Conservation (phyloP, 169 alveolate species). For the Perkinsus marinus region DNA sequence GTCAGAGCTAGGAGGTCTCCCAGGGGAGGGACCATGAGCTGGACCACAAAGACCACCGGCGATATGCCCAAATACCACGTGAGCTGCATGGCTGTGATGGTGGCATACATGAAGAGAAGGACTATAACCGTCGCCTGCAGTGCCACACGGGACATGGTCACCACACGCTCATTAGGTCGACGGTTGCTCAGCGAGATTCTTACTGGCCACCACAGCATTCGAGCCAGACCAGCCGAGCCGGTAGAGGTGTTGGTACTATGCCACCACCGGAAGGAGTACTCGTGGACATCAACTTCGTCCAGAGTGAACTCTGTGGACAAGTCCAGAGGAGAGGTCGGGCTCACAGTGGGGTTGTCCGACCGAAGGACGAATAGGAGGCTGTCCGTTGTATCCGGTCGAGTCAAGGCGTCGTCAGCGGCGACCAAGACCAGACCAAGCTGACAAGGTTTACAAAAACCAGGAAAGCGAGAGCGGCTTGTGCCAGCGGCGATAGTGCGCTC, state of each 20-base stretch:
- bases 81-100: background rate
- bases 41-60: background rate
- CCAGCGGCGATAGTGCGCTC: background rate
- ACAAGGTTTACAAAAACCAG: background rate
- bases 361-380: background rate
- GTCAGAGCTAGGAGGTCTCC: background rate
- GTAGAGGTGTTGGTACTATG: background rate
- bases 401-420: background rate
- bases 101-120: background rate
- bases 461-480: background rate
- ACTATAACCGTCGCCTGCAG: background rate
- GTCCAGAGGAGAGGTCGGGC: background rate
- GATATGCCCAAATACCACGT: background rate
- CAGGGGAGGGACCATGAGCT: background rate
- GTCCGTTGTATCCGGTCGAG: background rate
- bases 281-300: background rate
- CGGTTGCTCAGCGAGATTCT: background rate
- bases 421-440: background rate
- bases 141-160: background rate
- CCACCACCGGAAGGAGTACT: background rate
- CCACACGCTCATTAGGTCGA: background rate
- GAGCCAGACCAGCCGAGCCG: background rate
- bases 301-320: background rate
- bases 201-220: background rate
- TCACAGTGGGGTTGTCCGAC: background rate